Base-by-base conservation (phyloP, 305 asterid species). In the Fraxinus xanthoxyloides region DNA sequence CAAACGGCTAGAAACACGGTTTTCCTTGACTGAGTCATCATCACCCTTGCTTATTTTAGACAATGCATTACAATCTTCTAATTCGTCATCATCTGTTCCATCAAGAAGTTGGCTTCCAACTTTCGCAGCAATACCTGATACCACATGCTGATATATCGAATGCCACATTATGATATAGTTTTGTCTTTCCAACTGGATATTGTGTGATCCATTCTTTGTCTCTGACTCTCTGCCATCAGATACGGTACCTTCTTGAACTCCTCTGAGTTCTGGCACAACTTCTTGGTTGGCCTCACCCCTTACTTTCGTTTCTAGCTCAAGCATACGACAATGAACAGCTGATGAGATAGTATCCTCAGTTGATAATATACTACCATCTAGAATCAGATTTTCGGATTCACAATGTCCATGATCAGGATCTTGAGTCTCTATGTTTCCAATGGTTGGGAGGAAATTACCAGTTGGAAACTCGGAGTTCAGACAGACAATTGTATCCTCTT, bases 61-160 rank as follows among this genome's bases (percentile, higher is more conserved):
- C 23, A 84, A 75, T 31, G 56, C 84, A 54, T 24, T 85, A 51
- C 77, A 61, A 7, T 86, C 87, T 79, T 88, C 95, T 8, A 21
- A 79, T 82, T 88, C 93, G 9, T 87, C 90, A 0, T 87, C 97
- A 77, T 91, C 97, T 38, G 92, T 81, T 87, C 90, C 97, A n/a
- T 89, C 97, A 2, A 93, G 94, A 82, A 96, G 87, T 76, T 86
- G 82, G 72, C 79, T 88, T 24, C 98, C 99, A 34, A 91, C 90
- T 81, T 90, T 94, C 21, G 89, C 90, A 35, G 92, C 98, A 73
- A 96, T 89, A 1, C 86, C 90, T 56, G 95, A 78, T 48, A 89
- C 95, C 79, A 96, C 98, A 85, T 96, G 97, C 85, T 90, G 99
- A 83, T 92, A 96, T 82, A 96, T 89, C 90, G 82, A 89, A 82